phyloP scores from a whole-genome alignment of 106 monocot genomes.

The Iris macrosiphon region DNA sequence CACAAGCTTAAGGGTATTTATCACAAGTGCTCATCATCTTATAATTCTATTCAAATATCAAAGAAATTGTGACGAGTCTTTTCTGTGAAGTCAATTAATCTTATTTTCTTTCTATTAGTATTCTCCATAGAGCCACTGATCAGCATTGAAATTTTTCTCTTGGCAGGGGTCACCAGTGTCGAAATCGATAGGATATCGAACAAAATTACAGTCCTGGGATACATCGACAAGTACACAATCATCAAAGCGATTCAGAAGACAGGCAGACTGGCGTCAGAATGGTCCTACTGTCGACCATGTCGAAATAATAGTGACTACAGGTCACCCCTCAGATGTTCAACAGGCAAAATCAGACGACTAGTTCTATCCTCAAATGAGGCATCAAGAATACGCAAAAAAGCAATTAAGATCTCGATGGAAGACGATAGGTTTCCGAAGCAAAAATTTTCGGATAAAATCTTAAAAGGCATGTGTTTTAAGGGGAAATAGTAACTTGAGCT shows the following conservation, averaged over 20 bases:
- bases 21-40: too few species aligned
- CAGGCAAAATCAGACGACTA: too few species aligned
- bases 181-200: conserved; percentile 7
- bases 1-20: conserved; percentile 12
- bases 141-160: too few species aligned
- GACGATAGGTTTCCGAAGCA: background rate
- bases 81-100: too few species aligned
- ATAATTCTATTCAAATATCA: too few species aligned
- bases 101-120: too few species aligned
- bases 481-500: background rate
- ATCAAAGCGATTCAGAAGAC: conserved; percentile 8
- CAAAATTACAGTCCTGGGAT: conserved; percentile 13
- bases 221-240: background rate
- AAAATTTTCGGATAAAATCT: background rate
- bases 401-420: background rate
- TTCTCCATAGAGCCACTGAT: too few species aligned
- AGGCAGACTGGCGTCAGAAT: conserved; percentile 4
- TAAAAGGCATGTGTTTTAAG: background rate
- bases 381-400: background rate
- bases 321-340: background rate
- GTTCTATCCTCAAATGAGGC: too few species aligned
- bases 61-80: too few species aligned
- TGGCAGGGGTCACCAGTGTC: conserved; percentile 11
- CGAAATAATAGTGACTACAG: background rate
- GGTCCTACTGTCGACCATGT: background rate